Evolutionary conservation across 75 land plant species (phyloP), one percentile per base, ranked within the genome.

Genomic region (Picea glauca): DNA sequence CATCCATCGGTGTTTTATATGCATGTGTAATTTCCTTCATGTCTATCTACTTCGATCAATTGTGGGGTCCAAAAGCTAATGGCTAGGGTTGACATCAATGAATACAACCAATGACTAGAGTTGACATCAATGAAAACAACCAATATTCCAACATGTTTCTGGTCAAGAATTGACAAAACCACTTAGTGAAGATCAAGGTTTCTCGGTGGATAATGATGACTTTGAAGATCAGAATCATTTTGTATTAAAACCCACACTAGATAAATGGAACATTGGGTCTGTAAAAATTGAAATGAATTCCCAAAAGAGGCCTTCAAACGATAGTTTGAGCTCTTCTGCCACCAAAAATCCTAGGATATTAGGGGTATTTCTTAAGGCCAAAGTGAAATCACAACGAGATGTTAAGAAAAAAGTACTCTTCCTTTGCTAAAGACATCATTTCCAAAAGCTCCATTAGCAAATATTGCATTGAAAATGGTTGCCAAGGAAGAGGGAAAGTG

Each of bases 401-500:
- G 33, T 80, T 1, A 89, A 83, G 76, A 62, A 81, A 64, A 83
- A 57, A 18, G 76, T 23, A 5, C 81, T 56, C 33, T 79, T 50
- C 70, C 61, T 17, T 81, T 35, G 17, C 64, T 4, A 40, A 40
- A 83, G 60, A 13, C 81, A 18, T 68, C 80, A 18, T 5, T 62
- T 18, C 32, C 31, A 59, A 87, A 81, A 38, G 32, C 40, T 57
- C 56, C 30, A 73, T 76, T 70, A 60, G 60, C 76, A 13, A 67
- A 57, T 32, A 79, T 79, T 58, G 83, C 83, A 26, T 65, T 80
- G 43, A 92, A 94, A 78, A 92, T 82, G 70, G 32, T 54, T 33
- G 57, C 43, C 13, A 90, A 85, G 67, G 98, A 78, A 23, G 96
- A 90, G 35, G 86, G 89, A 76, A 94, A 93, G 78, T 95, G 98